Base-by-base conservation (phyloP, 1,284 basidiomycete genomes). In the Takashimella koratensis region DNA sequence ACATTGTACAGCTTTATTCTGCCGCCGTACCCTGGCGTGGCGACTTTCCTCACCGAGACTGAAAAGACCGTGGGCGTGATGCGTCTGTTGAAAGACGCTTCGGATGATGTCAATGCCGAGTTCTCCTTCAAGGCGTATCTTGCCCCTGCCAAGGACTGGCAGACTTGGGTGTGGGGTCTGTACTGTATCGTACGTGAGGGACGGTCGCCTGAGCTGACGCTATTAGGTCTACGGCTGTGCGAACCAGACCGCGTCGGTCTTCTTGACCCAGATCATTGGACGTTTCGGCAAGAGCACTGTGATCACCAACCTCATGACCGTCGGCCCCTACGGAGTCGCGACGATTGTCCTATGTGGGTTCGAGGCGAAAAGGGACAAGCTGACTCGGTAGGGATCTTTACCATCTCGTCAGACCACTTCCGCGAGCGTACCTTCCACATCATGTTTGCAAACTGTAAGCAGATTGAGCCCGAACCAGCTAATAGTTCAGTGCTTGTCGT, bases 241-340 rank as follows among this genome's bases (percentile, higher is more conserved):
- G 75, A 25, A 75, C 78, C 47, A 43, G 4, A 56, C 53, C 6
- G 56, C 61, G 2, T 24, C 39, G 5, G 80, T 79, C 56, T 82
- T 82, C 63, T 66, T 82, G 20, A 79, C 80, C 19, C 76, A 81
- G 57, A 81, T 81, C 47, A 77, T 81, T 16, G 77, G 73, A 10
- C 79, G 80, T 53, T 73, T 81, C 27, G 77, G 79, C 6, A 81
- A 79, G 63, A 76, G 49, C 6, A 51, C 47, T 22, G 62, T 63
- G 54, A 61, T 57, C 27, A 63, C 62, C 40, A 63, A 63, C 48
- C 66, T 82, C 36, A 76, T 73, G 54, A 82, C 81, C 22, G 77
- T 82, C 42, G 80, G 79, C 11, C 81, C 81, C 1, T 62, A 59
- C 50, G 47, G 58, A 21, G 52, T 53, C 22, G 63, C 57, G 5